Conservation (phyloP, 1,139 yeast genomes). For the Saccharomyces hybrid region DNA sequence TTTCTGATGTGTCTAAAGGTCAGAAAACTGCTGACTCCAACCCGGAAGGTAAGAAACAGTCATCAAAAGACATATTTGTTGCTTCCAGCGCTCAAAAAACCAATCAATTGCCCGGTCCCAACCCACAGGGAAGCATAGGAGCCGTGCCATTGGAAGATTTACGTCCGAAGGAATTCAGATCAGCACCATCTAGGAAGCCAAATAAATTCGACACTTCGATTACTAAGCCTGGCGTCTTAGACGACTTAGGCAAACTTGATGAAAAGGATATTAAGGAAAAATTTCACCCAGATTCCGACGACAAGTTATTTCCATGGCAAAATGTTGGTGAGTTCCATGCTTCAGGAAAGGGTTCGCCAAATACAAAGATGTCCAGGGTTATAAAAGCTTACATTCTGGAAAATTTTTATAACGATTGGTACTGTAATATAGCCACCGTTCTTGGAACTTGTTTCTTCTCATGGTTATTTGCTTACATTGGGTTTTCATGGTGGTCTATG, state of each 20-base stretch:
- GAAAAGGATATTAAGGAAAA: slow-evolving; percentile 11
- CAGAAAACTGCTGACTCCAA: background rate
- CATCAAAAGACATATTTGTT: slow-evolving; percentile 16
- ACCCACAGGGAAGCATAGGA: slow-evolving; percentile 23
- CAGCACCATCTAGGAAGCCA: slow-evolving; percentile 21
- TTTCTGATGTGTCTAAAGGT: background rate
- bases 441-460: slow-evolving; percentile 67
- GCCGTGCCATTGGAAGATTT: slow-evolving; percentile 27
- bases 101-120: slow-evolving; percentile 22
- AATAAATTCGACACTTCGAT: slow-evolving; percentile 28
- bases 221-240: slow-evolving; percentile 19
- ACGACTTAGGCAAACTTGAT: slow-evolving; percentile 8
- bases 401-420: slow-evolving; percentile 64
- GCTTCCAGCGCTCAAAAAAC: slow-evolving; percentile 20
- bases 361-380: slow-evolving; percentile 27
- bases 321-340: slow-evolving; percentile 37
- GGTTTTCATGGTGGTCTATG: slow-evolving; percentile 40
- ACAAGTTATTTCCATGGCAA: slow-evolving; percentile 36
- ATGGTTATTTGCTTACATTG: slow-evolving; percentile 56
- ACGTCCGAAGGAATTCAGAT: slow-evolving; percentile 20
- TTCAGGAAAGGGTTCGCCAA: slow-evolving; percentile 21
- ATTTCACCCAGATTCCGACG: slow-evolving; percentile 11
- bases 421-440: slow-evolving; percentile 57
- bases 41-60: background rate
- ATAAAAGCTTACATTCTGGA: slow-evolving; percentile 58